Percentiles rank a stretch among this genome's conserved stretches.
These are phyloP conservation scores for Carallia brachiata DNA, from an alignment of 345 rosid species.

Conservation along the genomic window DNA sequence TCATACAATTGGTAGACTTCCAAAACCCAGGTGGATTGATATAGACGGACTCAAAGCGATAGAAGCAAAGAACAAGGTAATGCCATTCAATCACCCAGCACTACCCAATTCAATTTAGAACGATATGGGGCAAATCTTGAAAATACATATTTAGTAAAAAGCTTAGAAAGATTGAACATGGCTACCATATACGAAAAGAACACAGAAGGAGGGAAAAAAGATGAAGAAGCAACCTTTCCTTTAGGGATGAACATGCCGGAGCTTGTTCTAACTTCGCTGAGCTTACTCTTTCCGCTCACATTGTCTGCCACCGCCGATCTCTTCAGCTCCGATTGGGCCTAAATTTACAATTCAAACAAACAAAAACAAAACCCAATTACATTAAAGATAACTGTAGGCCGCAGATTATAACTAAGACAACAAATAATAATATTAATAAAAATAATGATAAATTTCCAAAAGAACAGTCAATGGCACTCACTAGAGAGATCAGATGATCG, in stretches of 20 bases:
- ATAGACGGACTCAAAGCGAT: background rate
- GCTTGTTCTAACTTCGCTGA: constrained; percentile 88
- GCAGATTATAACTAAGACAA: no score
- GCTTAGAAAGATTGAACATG: no score
- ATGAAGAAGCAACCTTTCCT: constrained; percentile 58
- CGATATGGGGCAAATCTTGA: background rate
- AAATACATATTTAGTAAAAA: background rate
- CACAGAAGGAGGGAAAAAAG: background rate
- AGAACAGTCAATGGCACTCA: constrained; percentile 29
- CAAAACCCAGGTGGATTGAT: background rate
- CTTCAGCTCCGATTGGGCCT: constrained; percentile 90
- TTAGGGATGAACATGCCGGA: constrained; percentile 92
- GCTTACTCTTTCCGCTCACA: constrained; percentile 71
- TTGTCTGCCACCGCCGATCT: constrained; percentile 92
- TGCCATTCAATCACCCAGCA: background rate
- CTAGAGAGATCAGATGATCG: constrained; percentile 90
- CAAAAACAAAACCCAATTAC: background rate
- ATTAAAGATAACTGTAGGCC: background rate
- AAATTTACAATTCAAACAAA: constrained; percentile 10
- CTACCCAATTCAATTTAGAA: constrained; percentile 1
- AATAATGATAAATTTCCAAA: background rate
- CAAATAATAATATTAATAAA: no score
- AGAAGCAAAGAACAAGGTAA: background rate
- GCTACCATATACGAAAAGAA: no score
- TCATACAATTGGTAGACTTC: background rate